Percentiles rank a stretch among this genome's conserved stretches.
Evolutionary conservation across 768 basidiomycete genomes (phyloP).

Genomic region (Lactifluus hygrophoroides): DNA sequence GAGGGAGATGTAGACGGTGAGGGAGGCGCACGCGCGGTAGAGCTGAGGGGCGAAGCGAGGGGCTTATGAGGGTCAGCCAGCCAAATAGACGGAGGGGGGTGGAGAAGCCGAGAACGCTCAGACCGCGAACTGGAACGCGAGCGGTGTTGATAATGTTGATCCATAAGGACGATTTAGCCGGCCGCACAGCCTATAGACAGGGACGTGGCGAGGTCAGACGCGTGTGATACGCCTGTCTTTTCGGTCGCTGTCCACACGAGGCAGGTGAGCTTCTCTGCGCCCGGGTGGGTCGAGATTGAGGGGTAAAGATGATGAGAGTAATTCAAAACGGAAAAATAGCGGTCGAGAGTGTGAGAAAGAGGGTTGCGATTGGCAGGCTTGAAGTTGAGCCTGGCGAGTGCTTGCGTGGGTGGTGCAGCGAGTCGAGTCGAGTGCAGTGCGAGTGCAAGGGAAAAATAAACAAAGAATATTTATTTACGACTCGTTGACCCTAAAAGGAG

Average conservation of each 20-base stretch:
- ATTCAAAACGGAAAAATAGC: neutral
- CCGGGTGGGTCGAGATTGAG: neutral
- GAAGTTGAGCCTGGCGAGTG: too few relatives aligned
- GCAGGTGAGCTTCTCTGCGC: conserved; percentile 14
- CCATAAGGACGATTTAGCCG: conserved; percentile 7
- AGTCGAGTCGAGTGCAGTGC: neutral
- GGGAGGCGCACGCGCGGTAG: neutral
- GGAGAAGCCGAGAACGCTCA: conserved; percentile 14
- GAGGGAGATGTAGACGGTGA: conserved; percentile 1
- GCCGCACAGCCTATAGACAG: conserved; percentile 11
- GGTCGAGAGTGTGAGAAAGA: too few relatives aligned
- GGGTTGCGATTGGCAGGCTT: too few relatives aligned
- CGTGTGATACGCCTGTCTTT: conserved; percentile 17
- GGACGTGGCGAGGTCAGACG: conserved; percentile 6
- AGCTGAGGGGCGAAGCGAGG: neutral
- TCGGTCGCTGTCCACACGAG: conserved; percentile 10
- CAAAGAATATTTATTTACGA: too few relatives aligned
- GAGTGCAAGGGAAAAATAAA: neutral
- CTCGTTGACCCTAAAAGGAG: neutral
- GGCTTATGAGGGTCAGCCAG: conserved; percentile 10
- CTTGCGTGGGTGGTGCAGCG: too few relatives aligned
- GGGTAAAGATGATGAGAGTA: too few relatives aligned
- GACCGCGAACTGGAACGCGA: conserved; percentile 18
- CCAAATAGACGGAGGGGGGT: neutral
- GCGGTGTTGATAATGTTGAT: conserved; percentile 11